These are phyloP conservation scores for Pharus latifolius DNA, from an alignment of 176 grass and related monocot species.

Conservation along the genomic window DNA sequence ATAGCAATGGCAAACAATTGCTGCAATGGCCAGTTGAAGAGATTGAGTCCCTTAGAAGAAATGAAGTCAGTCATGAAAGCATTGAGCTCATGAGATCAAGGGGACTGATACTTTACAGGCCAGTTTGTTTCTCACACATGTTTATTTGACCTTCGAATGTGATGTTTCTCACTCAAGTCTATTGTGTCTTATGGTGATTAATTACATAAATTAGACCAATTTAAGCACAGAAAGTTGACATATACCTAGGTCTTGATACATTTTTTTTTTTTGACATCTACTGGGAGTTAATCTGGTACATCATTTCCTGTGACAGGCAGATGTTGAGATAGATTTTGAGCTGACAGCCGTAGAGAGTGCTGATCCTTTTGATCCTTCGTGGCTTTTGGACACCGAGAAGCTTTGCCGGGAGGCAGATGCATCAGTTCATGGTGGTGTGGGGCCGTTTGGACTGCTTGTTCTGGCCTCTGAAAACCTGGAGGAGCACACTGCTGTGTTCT, in stretches of 20 bases:
- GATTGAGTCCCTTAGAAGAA: conserved; percentile 48
- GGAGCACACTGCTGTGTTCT: conserved; percentile 57
- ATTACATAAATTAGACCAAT: not conserved
- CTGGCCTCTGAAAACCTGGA: conserved; percentile 61
- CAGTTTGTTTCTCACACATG: not conserved
- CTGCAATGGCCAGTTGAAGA: conserved; percentile 86
- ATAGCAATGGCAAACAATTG: conserved; percentile 49
- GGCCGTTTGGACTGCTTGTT: conserved; percentile 74
- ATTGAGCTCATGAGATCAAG: conserved; percentile 66
- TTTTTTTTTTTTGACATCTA: not conserved
- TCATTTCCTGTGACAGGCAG: conserved; percentile 44
- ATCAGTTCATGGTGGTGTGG: conserved; percentile 26
- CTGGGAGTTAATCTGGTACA: conserved; percentile 20
- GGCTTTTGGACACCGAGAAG: conserved; percentile 50
- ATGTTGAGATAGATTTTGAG: conserved; percentile 76
- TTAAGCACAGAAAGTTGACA: not conserved
- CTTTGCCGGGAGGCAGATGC: conserved; percentile 47
- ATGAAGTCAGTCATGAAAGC: conserved; percentile 31
- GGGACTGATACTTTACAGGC: conserved; percentile 53
- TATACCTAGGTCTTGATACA: not conserved
- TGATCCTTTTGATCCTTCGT: conserved; percentile 52
- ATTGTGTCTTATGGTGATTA: not conserved
- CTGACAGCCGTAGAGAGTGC: conserved; percentile 22
- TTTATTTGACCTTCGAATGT: not conserved
- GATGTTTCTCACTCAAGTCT: not conserved